Evolutionary conservation across 352 stramenopile genomes (phyloP), one percentile per base, ranked within the genome.

Genomic region (Globisporangium canariense): DNA sequence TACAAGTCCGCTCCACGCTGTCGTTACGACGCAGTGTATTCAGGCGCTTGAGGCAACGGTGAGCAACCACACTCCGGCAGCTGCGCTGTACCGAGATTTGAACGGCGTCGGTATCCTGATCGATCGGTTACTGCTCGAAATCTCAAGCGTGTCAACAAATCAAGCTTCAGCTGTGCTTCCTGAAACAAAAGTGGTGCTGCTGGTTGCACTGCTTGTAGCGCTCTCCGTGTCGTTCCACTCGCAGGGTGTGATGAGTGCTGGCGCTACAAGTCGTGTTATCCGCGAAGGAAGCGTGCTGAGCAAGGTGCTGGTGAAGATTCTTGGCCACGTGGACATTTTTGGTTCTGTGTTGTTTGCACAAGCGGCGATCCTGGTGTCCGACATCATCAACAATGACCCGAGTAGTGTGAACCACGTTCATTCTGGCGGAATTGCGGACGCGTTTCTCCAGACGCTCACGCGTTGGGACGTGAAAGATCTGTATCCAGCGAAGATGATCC

Each of bases 331-430:
- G 45, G 80, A 96, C 63, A 69, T 80, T 4, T 99, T 98, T 66
- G 96, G 97, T 14, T 90, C 96, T 3, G 82, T 96, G n/a, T 69
- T 99, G 38, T 97, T 96, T 58, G 90, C 94, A 25, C 86, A 98
- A 60, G 77, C 94, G 11, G 77, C 86, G 4, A 96, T 97, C 22
- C 78, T 99, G 38, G 78, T 99, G 36, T 92, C 89, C 10, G 96
- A 99, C 77, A 83, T 99, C n/a, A 97, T 98, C 77, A 99, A 99
- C 78, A 96, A 96, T 46, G 96, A 99, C 76, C 97, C 79, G 70
- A 98, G 79, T 65, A 93, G 97, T 69, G 91, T 99, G 46, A 91
- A 98, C 73, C 83, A 98, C 72, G 88, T 99, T 7, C 94, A 98
- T 69, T 75, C 88, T 58, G 89, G 81, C 25, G 96, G 97, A 28